These are phyloP conservation scores for Vanderwaltozyma tropicalis DNA, from an alignment of 805 yeast species.

Conservation along the genomic window DNA sequence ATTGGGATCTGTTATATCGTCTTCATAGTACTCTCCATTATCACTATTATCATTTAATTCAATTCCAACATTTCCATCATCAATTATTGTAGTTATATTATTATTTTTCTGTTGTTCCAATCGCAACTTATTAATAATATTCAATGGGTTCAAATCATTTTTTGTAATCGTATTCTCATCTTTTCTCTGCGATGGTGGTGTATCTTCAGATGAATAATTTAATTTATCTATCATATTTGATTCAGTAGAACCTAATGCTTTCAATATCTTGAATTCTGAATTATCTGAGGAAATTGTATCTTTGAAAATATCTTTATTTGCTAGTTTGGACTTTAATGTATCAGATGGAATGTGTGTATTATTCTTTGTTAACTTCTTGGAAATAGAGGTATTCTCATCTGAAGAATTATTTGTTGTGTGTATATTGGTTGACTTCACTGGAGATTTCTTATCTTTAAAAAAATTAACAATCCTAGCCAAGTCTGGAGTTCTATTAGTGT, in stretches of 20 bases:
- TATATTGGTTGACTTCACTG: slow-evolving; percentile 7
- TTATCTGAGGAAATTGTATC: neutral
- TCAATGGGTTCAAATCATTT: slow-evolving; percentile 23
- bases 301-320: too few relatives aligned
- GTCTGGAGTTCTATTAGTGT: slow-evolving; percentile 25
- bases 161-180: neutral
- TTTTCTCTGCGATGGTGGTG: slow-evolving; percentile 7
- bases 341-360: too few relatives aligned
- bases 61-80: neutral
- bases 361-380: too few relatives aligned
- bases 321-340: too few relatives aligned
- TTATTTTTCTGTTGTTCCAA: slow-evolving; percentile 16
- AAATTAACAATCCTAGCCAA: slow-evolving; percentile 18
- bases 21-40: too few relatives aligned
- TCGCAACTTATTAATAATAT: slow-evolving; percentile 36
- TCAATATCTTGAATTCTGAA: neutral
- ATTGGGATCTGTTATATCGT: too few relatives aligned
- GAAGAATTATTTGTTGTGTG: too few relatives aligned
- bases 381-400: too few relatives aligned
- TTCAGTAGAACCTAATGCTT: neutral
- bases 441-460: slow-evolving; percentile 12
- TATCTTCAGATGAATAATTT: slow-evolving; percentile 6
- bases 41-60: neutral
- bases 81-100: neutral
- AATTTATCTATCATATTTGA: neutral